Evolutionary conservation across 306 rosid species (phyloP), one percentile per base, ranked within the genome.

Genomic region (Trifolium subterraneum): DNA sequence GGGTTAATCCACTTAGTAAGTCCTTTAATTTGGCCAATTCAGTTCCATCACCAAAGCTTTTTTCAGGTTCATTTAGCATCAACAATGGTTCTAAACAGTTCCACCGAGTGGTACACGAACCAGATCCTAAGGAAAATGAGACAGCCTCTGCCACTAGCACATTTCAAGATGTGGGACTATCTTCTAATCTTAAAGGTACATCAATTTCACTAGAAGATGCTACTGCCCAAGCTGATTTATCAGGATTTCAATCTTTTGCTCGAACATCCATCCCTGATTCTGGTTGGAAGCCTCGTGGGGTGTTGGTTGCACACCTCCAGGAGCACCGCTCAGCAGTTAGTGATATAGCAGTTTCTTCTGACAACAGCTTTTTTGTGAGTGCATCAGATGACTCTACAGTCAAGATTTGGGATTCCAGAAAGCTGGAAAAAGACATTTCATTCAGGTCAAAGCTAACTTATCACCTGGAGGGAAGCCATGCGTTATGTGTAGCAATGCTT

Each of bases 221-320:
- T 74, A 67, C 90, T 65, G 48, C 80, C 23, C 79, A 85, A 73
- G 82, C 89, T 51, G 98, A 91, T 87, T 61, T 75, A 48, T 79
- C 93, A 39, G 88, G 88, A 84, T 73, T 84, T 82, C 86, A 91
- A 29, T 76, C 97, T 75, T 83, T 88, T 82, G 55, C 89, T 68
- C 87, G 92, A 75, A 70, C 90, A 44, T 78, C 94, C 42, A 76
- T 88, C 74, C 85, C 93, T 38, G 97, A 94, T 79, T 90, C 97
- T 55, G 98, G 97, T 64, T 94, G 98, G 98, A 88, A 91, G 82
- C 98, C 98, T 3, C 93, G 91, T 36, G 98, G 98, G 42, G 96
- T 94, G 65, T 80, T 94, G 86, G 94, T 91, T 84, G 98, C 97
- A 19, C 98, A 94, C 82, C 96, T 94, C 64, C 98, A 94, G 83